Evolutionary conservation across 2,329 filamentous ascomycete genomes (phyloP).

Genomic region (Xylariomycetidae sp.): DNA sequence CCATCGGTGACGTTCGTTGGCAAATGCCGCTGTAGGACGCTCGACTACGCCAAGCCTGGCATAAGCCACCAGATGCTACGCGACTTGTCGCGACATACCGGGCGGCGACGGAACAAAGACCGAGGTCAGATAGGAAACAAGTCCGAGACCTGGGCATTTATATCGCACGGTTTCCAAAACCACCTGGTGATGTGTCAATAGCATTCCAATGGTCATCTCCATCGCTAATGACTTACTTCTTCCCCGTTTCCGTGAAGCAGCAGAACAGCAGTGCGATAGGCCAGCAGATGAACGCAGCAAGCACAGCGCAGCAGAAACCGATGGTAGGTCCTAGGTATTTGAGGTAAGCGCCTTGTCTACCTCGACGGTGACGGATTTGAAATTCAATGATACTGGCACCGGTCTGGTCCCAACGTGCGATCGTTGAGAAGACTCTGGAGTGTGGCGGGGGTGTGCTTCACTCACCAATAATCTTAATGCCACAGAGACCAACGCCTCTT

Average conservation of each 20-base stretch:
- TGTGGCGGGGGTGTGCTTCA: no score
- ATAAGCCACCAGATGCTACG: no score
- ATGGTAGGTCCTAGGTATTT: constrained; percentile 18
- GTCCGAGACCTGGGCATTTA: constrained; percentile 17
- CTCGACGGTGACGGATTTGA: no score
- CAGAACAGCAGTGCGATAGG: constrained; percentile 18
- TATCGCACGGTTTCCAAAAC: constrained; percentile 21
- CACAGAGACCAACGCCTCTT: constrained; percentile 17
- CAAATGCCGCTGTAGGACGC: no score
- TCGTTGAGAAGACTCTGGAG: no score
- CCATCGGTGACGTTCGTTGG: no score
- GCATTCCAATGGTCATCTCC: background rate
- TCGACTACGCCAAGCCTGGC: no score
- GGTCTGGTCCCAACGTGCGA: no score
- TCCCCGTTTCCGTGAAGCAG: constrained; percentile 18
- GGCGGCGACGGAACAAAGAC: no score
- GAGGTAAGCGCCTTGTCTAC: no score
- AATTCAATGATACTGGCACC: no score
- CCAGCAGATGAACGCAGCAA: constrained; percentile 16
- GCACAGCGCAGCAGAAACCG: constrained; percentile 17
- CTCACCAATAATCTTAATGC: constrained; percentile 18
- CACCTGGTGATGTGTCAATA: constrained; percentile 7
- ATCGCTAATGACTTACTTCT: constrained; percentile 12
- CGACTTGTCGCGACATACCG: no score
- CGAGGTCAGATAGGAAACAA: constrained; percentile 15